Base-by-base conservation (phyloP, 2,329 filamentous ascomycete species). In the Epichloe hybrida region DNA sequence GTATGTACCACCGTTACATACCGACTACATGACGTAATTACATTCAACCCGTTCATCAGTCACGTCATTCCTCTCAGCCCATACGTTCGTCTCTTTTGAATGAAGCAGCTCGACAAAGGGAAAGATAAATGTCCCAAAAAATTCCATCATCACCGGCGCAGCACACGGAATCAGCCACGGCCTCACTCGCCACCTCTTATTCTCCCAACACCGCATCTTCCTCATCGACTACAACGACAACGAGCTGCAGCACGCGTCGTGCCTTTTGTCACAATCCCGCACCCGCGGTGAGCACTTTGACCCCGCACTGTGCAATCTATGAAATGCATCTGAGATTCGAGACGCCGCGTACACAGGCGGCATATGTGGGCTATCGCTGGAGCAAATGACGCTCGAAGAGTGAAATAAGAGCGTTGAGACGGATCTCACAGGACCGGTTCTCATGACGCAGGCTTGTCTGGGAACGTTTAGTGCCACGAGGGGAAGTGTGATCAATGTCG, bases 401-500 rank as follows among this genome's bases (percentile, higher is more conserved):
- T 71, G 68, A 67, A 62, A 64, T 20, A 56, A 58, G 6, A 61
- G 63, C 27, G 50, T 70, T 3, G 61, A 64, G 51, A 66, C 62
- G 6, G 69, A 71, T 51, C 58, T 71, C 11, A 69, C 67, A 3
- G 69, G 63, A 15, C 57, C 61, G 31, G 57, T 62, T 53, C 55
- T 64, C n/a, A 51, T 62, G 48, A 62, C 59, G 44, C 59, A 59
- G 52, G 61, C 59, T 8, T 62, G 61, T 43, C 54, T 63, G 45
- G 52, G 52, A 20, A 56, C 63, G 53, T 56, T 64, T 20, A 53
- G 52, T 9, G 52, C 47, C 34, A 51, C 56, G 31, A 34, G 55
- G 23, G 62, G 63, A 8, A 61, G 58, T 23, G 63, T 72, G 36
- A 65, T 77, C 50, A 69, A 75, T 77, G 36, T 72, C 72, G 27